A percentile compares a stretch with the other conserved stretches of the same genome.
Evolutionary conservation across 495 filamentous ascomycete species (phyloP).

Genomic region (Jackrogersella multiformis): DNA sequence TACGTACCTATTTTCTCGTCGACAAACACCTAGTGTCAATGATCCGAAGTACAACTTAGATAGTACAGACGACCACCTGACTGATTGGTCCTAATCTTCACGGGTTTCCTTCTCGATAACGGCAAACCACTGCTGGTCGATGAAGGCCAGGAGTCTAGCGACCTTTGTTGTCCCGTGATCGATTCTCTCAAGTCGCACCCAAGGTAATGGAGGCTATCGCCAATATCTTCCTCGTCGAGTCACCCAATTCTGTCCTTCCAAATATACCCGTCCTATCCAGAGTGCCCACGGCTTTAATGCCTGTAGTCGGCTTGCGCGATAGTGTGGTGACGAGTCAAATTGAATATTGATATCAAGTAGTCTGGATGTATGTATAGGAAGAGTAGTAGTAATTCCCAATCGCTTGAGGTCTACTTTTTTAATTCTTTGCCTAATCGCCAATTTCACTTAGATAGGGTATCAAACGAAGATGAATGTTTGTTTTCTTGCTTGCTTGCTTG

Average conservation of each 20-base stretch:
- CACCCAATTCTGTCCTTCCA: conserved; percentile 5
- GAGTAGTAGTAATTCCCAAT: neutral
- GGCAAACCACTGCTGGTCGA: conserved; percentile 13
- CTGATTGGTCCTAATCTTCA: conserved; percentile 12
- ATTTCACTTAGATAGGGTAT: conserved; percentile 20
- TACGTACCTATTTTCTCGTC: neutral
- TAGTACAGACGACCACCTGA: neutral
- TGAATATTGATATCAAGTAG: conserved; percentile 12
- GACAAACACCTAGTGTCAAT: conserved; percentile 15
- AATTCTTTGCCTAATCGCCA: conserved; percentile 22
- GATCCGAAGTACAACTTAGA: conserved; percentile 11
- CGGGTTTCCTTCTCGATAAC: conserved; percentile 3
- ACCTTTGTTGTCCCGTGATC: conserved; percentile 9
- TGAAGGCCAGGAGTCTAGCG: neutral
- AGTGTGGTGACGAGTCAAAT: neutral
- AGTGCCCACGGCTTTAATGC: neutral
- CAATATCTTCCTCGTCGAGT: conserved; percentile 15
- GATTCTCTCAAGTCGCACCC: conserved; percentile 8
- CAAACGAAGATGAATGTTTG: conserved; percentile 27
- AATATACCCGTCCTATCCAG: conserved; percentile 25
- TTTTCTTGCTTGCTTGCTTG: conserved; percentile 27
- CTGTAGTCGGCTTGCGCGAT: conserved; percentile 6
- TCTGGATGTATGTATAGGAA: neutral
- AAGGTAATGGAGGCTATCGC: conserved; percentile 14
- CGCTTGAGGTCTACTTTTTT: conserved; percentile 1